Evolutionary conservation across 1,139 yeast genomes (phyloP).

Genomic region (Yamadazyma conglobata): DNA sequence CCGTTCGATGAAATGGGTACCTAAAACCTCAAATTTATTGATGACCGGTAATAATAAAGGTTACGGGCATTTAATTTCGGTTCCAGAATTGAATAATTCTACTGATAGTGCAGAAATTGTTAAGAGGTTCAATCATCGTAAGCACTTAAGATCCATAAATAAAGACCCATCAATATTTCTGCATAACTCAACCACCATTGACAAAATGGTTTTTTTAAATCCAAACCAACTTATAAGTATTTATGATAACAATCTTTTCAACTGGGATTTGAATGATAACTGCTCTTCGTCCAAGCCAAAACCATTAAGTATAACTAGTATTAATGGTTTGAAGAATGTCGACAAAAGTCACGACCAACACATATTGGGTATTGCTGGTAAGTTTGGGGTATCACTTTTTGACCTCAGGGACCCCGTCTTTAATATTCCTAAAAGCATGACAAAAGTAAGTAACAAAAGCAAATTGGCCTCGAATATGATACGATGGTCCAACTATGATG

Average conservation of each 20-base stretch:
- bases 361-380: slow-evolving; percentile 58
- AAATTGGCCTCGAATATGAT: slow-evolving; percentile 36
- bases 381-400: slow-evolving; percentile 65
- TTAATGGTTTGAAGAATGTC: slow-evolving; percentile 50
- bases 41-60: slow-evolving; percentile 74
- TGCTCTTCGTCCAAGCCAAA: slow-evolving; percentile 33
- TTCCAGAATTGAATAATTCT: slow-evolving; percentile 47
- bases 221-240: slow-evolving; percentile 42
- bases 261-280: slow-evolving; percentile 64
- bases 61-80: slow-evolving; percentile 58
- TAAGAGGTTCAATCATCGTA: slow-evolving; percentile 70
- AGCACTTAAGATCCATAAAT: slow-evolving; percentile 42
- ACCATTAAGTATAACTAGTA: slow-evolving; percentile 51
- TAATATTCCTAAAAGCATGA: slow-evolving; percentile 28
- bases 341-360: slow-evolving; percentile 44
- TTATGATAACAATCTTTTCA: slow-evolving; percentile 60
- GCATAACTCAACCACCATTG: slow-evolving; percentile 23
- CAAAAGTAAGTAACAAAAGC: slow-evolving; percentile 14
- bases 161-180: slow-evolving; percentile 18
- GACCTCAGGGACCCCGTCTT: slow-evolving; percentile 54
- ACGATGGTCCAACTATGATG: slow-evolving; percentile 62
- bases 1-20: slow-evolving; percentile 64
- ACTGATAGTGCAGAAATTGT: slow-evolving; percentile 63
- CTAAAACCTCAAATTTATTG: slow-evolving; percentile 32
- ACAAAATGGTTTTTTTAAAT: slow-evolving; percentile 25